Evolutionary conservation across 768 basidiomycete genomes (phyloP), one percentile per base, ranked within the genome.

Genomic region (Lyophyllum shimeji): DNA sequence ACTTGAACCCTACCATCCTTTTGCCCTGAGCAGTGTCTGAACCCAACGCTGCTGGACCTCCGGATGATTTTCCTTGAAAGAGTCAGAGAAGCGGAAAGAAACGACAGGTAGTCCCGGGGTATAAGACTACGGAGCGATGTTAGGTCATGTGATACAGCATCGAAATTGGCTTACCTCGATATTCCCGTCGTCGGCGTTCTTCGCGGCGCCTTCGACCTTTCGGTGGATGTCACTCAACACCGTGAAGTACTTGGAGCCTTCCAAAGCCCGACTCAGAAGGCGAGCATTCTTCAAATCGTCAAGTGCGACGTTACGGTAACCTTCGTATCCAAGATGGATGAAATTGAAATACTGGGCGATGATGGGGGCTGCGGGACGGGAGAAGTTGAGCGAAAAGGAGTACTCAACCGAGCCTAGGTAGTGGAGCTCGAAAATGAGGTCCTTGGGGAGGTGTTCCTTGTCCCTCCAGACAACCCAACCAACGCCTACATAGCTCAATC

Each of bases 401-500:
- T 94, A 95, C 68, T 96, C 82, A 17, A 81, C 78, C 17, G 81
- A 78, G 29, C 78, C 80, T 46, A 79, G 71, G 61, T 82, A 78
- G 60, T 79, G 84, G 15, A 87, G 75, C 71, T 88, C 86, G 60
- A 90, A 89, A 46, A 90, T 83, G 54, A 90, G 77, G 31, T 88
- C 80, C 61, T 88, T 85, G 3, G 85, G 87, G 1, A 90, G 78
- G 60, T 79, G 79, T 25, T 74, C 74, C 65, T 85, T 80, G 65
- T 84, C 80, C 43, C 85, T 75, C 84, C 85, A 89, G 55, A 90
- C 66, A 21, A 86, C 75, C 84, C 85, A 89, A 12, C 88, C 87
- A n/a, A 85, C 77, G 29, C 83, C 83, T 7, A 82, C 80, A 57
- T 83, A 84, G 34, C 70, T 71, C 25, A 79, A 63, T 5, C 83